Base-by-base conservation (phyloP, 352 stramenopile genomes). In the Phytophthora hibernalis region DNA sequence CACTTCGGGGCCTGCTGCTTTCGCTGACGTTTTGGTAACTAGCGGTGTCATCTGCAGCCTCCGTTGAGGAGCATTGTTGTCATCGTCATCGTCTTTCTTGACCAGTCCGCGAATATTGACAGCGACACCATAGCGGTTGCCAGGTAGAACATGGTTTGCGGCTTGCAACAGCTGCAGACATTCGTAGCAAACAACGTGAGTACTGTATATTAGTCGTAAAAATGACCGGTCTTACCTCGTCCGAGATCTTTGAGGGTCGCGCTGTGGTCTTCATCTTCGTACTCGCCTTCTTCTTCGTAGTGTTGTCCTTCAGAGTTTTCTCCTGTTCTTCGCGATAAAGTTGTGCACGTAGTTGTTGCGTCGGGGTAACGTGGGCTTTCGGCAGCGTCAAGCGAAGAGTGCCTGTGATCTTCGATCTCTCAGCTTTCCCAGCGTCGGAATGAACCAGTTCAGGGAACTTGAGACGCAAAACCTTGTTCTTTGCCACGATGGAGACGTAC, bases 401-500 rank as follows among this genome's bases (percentile, higher is more conserved):
- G 0, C 82, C 82, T 1, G 73, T 86, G 9, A 77, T 58, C 50
- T 86, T 87, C 1, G 82, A 89, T 3, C 82, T 65, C 62, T 87
- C 72, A 6, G 82, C 82, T 55, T 76, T 86, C 16, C 82, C 82
- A 8, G 72, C 58, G 45, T 87, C 77, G 1, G 76, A 88, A 49
- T 84, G 74, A 61, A 89, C 78, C 4, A 85, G 67, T 28, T 89
- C 82, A 5, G 79, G 80, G 35, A 89, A 88, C 24, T 82, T 80
- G 16, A 91, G 56, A 1, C 82, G 80, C 9, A 91, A 54, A 48
- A 97, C 59, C 67, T 98, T 98, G 59, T 93, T 95, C 77, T 98
- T 98, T 16, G 97, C 91, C 1, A 98, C 79, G 12, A 98, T 83
- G 18, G 86, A 95, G n/a, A 98, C 89, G 62, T 97, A 97, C 13